Evolutionary conservation across 2,329 filamentous ascomycete species (phyloP), one percentile per base, ranked within the genome.

Genomic region (Calonectria crousiana): DNA sequence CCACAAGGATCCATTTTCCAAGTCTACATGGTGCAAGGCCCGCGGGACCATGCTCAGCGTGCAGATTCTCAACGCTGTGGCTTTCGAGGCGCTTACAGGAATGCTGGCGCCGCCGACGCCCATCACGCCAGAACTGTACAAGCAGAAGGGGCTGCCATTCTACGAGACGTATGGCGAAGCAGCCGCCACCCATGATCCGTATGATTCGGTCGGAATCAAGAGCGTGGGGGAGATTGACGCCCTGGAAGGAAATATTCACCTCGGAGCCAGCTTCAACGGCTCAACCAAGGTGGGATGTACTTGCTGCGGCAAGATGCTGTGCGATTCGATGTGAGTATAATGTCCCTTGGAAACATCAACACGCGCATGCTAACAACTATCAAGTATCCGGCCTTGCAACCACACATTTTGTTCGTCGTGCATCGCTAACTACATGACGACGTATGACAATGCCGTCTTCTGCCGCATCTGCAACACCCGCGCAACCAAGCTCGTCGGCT

Each of bases 51-150:
- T 74, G 8, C 49, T 74, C 13, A 74, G 69, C 16, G 60, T 74
- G 1, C 68, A 74, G 47, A 74, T 74, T 28, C 64, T 74, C 16
- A 74, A 74, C 36, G 68, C 72, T 6, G 64, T 74, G 6, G 64
- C 69, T 9, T 74, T 71, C 32, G 72, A 74, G 26, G 6, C 47
- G 9, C 38, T 74, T 1, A 74, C 72, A 10, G 72, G 68, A 9
- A 72, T 74, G 72, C 69, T 74, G 14, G 49, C 72, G 26, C 68
- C 72, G 13, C 64, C 68, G 5, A 56, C 68, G 16, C 72, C 68
- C 3, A 69, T 74, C 13, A 74, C 72, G 4, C 53, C 64, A 11
- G 30, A 72, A 4, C 65, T 64, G 38, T 74, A 74, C 26, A 64
- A 68, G 18, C n/a, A 65, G 11, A 23, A 71, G 14, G 69, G 72